Evolutionary conservation across 306 rosid genomes (phyloP).

Genomic region (Herpetospermum pedunculosum): DNA sequence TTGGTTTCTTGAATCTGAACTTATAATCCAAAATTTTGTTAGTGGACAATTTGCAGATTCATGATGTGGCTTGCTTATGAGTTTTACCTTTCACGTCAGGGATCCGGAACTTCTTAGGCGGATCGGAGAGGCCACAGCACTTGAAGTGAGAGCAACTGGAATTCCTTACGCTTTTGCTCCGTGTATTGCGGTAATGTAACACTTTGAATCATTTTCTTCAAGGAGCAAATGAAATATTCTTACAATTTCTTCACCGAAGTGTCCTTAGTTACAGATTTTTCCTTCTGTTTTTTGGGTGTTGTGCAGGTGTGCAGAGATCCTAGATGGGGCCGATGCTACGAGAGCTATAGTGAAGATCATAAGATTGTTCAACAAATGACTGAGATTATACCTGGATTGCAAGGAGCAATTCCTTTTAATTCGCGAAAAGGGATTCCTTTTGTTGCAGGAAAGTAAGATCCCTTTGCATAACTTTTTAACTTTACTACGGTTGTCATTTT

Average conservation of each 20-base stretch:
- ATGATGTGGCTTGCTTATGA: background rate
- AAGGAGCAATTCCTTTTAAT: constrained; percentile 63
- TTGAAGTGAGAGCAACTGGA: constrained; percentile 97
- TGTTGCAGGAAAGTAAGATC: constrained; percentile 85
- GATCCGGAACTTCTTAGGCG: constrained; percentile 73
- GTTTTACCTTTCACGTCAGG: constrained; percentile 22
- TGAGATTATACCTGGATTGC: constrained; percentile 91
- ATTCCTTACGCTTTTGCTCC: constrained; percentile 90
- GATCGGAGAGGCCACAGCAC: constrained; percentile 95
- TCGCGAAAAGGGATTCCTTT: constrained; percentile 65
- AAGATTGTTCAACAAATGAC: constrained; percentile 71
- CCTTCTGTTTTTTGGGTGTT: background rate
- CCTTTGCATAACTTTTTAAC: background rate
- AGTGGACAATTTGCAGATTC: background rate
- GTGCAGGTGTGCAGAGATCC: constrained; percentile 91
- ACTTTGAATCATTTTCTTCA: background rate
- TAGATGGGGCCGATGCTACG: constrained; percentile 99
- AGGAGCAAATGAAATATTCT: background rate
- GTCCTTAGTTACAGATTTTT: background rate
- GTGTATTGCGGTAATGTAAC: constrained; percentile 74
- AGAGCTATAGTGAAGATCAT: constrained; percentile 90
- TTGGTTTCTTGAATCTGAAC: background rate
- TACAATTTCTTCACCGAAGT: background rate
- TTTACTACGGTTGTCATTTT: background rate
- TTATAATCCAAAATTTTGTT: background rate